Percentiles rank a stretch among this genome's conserved stretches.
Conservation (phyloP, 192 early-diverging fungal species). For the Linnemannia elongata region DNA sequence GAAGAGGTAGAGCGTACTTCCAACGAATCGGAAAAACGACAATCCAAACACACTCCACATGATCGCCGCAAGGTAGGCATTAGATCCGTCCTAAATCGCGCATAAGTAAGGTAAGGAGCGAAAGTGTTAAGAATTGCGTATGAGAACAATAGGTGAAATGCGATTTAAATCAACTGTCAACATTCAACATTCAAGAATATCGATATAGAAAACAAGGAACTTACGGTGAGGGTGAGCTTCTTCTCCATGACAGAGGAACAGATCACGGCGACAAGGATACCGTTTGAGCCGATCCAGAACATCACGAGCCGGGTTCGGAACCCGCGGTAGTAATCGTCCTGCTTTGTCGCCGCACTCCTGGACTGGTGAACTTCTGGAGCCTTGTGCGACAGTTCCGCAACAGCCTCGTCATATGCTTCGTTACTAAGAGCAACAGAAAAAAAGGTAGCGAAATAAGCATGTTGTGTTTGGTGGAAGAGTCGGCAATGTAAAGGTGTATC, state of each 20-base stretch:
- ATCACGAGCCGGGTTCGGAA: slow-evolving; percentile 83
- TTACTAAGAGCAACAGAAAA: slow-evolving; percentile 64
- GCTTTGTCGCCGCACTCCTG: slow-evolving; percentile 63
- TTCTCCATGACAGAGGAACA: slow-evolving; percentile 52
- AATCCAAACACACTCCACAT: slow-evolving; percentile 84
- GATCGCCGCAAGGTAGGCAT: slow-evolving; percentile 73
- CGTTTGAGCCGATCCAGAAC: slow-evolving; percentile 84
- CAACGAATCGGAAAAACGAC: slow-evolving; percentile 78
- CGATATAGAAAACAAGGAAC: neutral
- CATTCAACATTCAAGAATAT: neutral
- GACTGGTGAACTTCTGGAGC: slow-evolving; percentile 51
- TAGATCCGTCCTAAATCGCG: slow-evolving; percentile 49
- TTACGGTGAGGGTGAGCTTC: slow-evolving; percentile 48
- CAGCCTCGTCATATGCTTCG: slow-evolving; percentile 62
- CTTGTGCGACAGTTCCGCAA: slow-evolving; percentile 51
- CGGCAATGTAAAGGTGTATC: neutral
- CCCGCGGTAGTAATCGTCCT: slow-evolving; percentile 82
- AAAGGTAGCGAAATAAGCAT: slow-evolving; percentile 45
- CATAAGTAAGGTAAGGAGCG: neutral
- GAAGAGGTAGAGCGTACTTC: slow-evolving; percentile 76
- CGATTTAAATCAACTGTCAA: neutral
- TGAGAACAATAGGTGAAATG: neutral
- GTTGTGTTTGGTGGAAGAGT: neutral
- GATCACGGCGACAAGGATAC: slow-evolving; percentile 72
- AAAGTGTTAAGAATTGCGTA: neutral